Percentiles rank a stretch among this genome's conserved stretches.
phyloP scores from a whole-genome alignment of 1,284 basidiomycete genomes.

The Wolfiporia cocos region DNA sequence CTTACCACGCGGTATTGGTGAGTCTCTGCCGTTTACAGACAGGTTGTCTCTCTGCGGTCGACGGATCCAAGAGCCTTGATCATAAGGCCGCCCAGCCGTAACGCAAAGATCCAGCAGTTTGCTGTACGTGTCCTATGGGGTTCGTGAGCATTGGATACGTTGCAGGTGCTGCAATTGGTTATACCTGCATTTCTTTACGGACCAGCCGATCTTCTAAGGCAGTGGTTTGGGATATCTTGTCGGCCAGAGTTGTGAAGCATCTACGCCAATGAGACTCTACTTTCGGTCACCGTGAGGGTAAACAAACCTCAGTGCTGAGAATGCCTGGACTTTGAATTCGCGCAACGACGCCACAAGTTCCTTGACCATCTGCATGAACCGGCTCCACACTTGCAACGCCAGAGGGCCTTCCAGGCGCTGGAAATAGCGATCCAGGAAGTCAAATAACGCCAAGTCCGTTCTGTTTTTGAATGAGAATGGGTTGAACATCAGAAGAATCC shows the following conservation, averaged over 20 bases:
- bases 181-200: conserved; percentile 85
- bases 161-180: not conserved
- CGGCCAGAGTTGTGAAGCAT: conserved; percentile 75
- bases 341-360: conserved; percentile 63
- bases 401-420: conserved; percentile 80
- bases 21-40: conserved; percentile 57
- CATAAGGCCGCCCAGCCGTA: conserved; percentile 70
- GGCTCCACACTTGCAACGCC: conserved; percentile 87
- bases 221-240: conserved; percentile 83
- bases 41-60: conserved; percentile 56
- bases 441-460: conserved; percentile 64
- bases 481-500: no score
- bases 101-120: conserved; percentile 85
- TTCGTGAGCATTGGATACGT: not conserved
- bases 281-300: not conserved
- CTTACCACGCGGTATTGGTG: conserved; percentile 49
- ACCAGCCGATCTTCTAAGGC: conserved; percentile 87
- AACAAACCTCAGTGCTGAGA: conserved; percentile 69
- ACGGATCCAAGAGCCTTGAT: conserved; percentile 77
- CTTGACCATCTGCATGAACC: conserved; percentile 75
- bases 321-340: conserved; percentile 67
- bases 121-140: conserved; percentile 67
- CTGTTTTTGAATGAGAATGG: conserved; percentile 31
- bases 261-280: conserved; percentile 30
- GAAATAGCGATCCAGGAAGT: conserved; percentile 89